Percentiles rank a stretch among this genome's conserved stretches.
These are phyloP conservation scores for Colletotrichum chrysophilum DNA, from an alignment of 2,329 filamentous ascomycete species.

Conservation along the genomic window DNA sequence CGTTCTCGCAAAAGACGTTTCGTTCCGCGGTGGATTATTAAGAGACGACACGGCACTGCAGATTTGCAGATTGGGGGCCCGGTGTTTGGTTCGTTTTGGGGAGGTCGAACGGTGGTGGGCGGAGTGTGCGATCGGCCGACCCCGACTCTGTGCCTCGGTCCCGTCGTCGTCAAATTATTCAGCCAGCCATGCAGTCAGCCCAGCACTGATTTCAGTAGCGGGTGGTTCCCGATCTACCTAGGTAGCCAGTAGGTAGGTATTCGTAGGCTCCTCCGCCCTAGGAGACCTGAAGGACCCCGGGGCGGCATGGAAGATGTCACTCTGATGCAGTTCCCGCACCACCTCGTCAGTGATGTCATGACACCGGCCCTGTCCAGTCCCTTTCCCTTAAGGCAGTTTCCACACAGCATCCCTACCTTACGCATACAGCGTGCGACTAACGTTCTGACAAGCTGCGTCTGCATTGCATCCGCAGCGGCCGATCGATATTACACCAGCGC, in stretches of 20 bases:
- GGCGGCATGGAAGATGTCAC: conserved; percentile 13
- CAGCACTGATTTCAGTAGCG: neutral
- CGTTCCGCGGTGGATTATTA: neutral
- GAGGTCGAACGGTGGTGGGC: neutral
- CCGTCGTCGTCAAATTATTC: neutral
- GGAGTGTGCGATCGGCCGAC: conserved; percentile 5
- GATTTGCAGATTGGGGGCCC: neutral
- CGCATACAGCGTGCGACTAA: neutral
- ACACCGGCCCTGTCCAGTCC: neutral
- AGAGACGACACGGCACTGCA: neutral
- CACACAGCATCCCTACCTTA: neutral
- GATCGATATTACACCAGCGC: neutral
- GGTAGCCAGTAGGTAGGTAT: no score
- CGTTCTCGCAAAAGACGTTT: neutral
- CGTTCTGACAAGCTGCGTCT: neutral
- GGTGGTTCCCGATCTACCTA: no score
- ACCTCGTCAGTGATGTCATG: conserved; percentile 15
- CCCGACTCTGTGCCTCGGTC: conserved; percentile 2
- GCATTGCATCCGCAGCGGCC: neutral
- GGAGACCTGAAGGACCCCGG: neutral
- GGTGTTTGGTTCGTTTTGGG: neutral
- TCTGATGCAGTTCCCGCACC: conserved; percentile 14
- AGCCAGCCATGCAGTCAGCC: neutral
- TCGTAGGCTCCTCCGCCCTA: neutral
- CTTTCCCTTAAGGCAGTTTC: neutral